Percentiles rank a stretch among this genome's conserved stretches.
Conservation (phyloP, 2,329 filamentous ascomycete genomes). For the Trichoderma citrinoviride region DNA sequence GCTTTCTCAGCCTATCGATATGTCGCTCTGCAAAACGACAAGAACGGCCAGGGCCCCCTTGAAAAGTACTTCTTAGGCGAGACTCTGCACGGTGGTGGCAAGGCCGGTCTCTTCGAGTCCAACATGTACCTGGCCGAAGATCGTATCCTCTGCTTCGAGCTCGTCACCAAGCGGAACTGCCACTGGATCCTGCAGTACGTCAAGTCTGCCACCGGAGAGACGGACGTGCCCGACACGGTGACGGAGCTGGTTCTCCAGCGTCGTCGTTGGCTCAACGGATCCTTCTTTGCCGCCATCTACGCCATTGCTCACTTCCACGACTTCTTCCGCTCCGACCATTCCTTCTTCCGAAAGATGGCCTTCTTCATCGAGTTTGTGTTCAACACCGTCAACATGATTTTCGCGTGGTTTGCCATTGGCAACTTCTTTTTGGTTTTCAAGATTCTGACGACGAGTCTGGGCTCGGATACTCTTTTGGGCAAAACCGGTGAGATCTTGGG, state of each 20-base stretch:
- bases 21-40: conserved; percentile 92
- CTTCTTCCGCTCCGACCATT: conserved; percentile 91
- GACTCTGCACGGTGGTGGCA: conserved; percentile 87
- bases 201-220: conserved; percentile 95
- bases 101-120: conserved; percentile 93
- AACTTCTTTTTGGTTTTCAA: conserved; percentile 99
- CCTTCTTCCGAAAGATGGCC: conserved; percentile 79
- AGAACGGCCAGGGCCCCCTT: conserved; percentile 85
- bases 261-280: conserved; percentile 95
- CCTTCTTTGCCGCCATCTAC: conserved; percentile 97
- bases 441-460: conserved; percentile 86
- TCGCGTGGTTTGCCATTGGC: conserved; percentile 96
- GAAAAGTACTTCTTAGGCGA: conserved; percentile 98
- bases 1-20: conserved; percentile 98
- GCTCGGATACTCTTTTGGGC: conserved; percentile 66
- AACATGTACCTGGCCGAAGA: conserved; percentile 99
- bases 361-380: conserved; percentile 92
- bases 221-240: conserved; percentile 91
- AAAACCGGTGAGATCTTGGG: conserved; percentile 76
- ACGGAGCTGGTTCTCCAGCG: conserved; percentile 94
- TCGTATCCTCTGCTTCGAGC: conserved; percentile 97
- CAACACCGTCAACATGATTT: conserved; percentile 94
- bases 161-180: conserved; percentile 95
- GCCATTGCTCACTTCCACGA: conserved; percentile 93
- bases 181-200: conserved; percentile 98